These are phyloP conservation scores for Xylariaceae sp. DNA, from an alignment of 2,329 filamentous ascomycete genomes.

Conservation along the genomic window DNA sequence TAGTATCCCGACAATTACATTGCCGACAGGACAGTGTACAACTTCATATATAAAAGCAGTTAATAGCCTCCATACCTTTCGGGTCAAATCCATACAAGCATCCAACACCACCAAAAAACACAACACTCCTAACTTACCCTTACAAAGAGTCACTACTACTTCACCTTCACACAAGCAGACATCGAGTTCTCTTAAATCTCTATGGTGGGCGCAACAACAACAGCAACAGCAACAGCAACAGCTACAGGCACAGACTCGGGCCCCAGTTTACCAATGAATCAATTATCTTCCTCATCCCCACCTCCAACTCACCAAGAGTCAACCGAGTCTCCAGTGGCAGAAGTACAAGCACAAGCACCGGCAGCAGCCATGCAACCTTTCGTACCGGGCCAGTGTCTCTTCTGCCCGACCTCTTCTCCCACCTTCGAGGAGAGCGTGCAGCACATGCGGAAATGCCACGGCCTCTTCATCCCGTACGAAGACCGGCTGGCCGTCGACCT, in stretches of 20 bases:
- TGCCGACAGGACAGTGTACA: no score
- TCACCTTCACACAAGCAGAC: not conserved
- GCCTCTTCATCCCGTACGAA: conserved; percentile 38
- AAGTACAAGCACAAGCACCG: no score
- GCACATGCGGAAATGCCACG: conserved; percentile 47
- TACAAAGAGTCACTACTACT: not conserved
- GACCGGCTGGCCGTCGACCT: conserved; percentile 39
- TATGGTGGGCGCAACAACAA: conserved; percentile 17
- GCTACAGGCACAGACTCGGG: conserved; percentile 7
- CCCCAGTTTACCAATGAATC: conserved; percentile 19
- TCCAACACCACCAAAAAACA: no score
- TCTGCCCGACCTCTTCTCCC: conserved; percentile 17
- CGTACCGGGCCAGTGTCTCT: conserved; percentile 23
- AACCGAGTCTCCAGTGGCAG: conserved; percentile 9
- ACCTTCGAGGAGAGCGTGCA: conserved; percentile 16
- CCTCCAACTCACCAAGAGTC: conserved; percentile 8
- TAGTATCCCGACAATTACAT: no score
- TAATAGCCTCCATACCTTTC: no score
- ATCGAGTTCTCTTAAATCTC: not conserved
- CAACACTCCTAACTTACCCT: not conserved
- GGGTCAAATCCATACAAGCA: no score
- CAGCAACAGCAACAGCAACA: conserved; percentile 16
- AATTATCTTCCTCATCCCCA: conserved; percentile 9
- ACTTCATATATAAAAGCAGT: no score
- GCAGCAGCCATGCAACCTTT: conserved; percentile 22